Conservation (phyloP, 1,284 basidiomycete species). For the Pholiota adiposa region DNA sequence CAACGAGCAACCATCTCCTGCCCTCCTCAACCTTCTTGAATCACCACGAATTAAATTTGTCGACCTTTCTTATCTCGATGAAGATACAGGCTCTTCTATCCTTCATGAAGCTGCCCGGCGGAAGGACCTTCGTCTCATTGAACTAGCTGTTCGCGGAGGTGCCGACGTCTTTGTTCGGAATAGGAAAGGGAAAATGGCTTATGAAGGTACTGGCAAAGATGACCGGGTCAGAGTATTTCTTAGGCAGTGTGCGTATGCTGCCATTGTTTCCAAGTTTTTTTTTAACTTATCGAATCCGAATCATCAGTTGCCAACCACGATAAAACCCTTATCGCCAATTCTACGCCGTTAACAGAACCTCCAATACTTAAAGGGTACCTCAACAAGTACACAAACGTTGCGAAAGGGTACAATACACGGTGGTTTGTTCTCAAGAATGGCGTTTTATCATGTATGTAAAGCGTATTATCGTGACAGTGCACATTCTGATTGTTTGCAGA, state of each 20-base stretch:
- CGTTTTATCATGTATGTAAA: slow-evolving; percentile 79
- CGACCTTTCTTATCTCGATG: slow-evolving; percentile 76
- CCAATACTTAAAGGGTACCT: slow-evolving; percentile 80
- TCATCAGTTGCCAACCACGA: slow-evolving; percentile 78
- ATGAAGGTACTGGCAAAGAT: slow-evolving; percentile 74
- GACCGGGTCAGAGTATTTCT: slow-evolving; percentile 86
- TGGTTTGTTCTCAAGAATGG: slow-evolving; percentile 96
- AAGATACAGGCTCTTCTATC: slow-evolving; percentile 77
- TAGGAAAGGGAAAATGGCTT: slow-evolving; percentile 74
- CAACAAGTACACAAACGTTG: slow-evolving; percentile 91
- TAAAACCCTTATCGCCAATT: slow-evolving; percentile 60
- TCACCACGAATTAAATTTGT: slow-evolving; percentile 65
- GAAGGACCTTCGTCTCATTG: slow-evolving; percentile 83
- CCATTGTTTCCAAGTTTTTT: not conserved
- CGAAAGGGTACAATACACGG: slow-evolving; percentile 87
- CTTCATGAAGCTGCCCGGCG: slow-evolving; percentile 89
- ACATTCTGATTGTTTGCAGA: slow-evolving; percentile 45
- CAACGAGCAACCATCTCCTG: slow-evolving; percentile 47
- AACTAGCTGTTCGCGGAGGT: slow-evolving; percentile 83
- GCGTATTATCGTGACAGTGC: not conserved
- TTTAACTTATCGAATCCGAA: slow-evolving; percentile 1
- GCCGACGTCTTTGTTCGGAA: slow-evolving; percentile 93
- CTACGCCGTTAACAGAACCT: slow-evolving; percentile 52
- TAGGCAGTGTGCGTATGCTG: slow-evolving; percentile 69
- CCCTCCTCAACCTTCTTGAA: slow-evolving; percentile 59